Conservation (phyloP, 768 basidiomycete species). For the Xerocomellus dryophilus region DNA sequence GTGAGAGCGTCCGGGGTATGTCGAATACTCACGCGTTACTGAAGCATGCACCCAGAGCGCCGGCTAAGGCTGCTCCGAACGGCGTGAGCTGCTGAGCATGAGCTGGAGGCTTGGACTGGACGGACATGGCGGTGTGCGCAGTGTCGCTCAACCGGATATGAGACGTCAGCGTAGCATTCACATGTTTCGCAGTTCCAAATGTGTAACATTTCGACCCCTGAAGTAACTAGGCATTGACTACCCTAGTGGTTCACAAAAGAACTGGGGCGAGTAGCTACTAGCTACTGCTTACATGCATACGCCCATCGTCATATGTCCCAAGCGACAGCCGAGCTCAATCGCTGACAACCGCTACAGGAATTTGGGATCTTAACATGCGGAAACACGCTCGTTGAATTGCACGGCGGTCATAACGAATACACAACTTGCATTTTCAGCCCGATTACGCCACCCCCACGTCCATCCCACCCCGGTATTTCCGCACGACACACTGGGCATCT, state of each 20-base stretch:
- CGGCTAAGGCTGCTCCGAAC: constrained; percentile 85
- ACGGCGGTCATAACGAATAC: constrained; percentile 23
- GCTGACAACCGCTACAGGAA: neutral
- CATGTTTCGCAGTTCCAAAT: neutral
- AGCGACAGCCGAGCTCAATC: no score
- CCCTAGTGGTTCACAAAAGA: no score
- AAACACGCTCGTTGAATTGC: constrained; percentile 5
- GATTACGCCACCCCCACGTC: constrained; percentile 63
- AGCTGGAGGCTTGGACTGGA: constrained; percentile 47
- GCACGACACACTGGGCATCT: constrained; percentile 75
- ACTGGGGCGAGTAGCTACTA: no score
- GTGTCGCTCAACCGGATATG: neutral
- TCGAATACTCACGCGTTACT: constrained; percentile 74
- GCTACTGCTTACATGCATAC: no score
- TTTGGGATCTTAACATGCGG: constrained; percentile 22
- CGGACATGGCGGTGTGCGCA: constrained; percentile 30
- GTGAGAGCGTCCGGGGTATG: constrained; percentile 1
- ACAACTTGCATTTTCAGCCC: constrained; percentile 46
- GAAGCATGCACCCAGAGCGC: constrained; percentile 91
- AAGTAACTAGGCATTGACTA: no score
- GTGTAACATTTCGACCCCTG: no score
- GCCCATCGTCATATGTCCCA: no score
- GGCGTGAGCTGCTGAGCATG: constrained; percentile 72
- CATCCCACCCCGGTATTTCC: constrained; percentile 66
- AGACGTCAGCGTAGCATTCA: neutral